Evolutionary conservation across 164 flowering plant genomes (phyloP).

Genomic region (Macadamia integrifolia): DNA sequence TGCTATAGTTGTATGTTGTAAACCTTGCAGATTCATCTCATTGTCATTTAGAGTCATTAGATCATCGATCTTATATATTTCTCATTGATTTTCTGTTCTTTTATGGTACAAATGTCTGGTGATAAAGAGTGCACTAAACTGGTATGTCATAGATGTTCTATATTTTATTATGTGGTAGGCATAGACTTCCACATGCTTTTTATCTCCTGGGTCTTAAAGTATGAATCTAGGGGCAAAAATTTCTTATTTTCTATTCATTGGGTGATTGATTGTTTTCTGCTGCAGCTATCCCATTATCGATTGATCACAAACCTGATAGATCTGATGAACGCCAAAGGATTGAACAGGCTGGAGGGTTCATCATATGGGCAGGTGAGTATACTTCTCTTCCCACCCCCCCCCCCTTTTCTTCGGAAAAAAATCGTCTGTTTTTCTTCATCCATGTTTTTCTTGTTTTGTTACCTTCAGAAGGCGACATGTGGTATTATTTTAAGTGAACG

Average conservation of each 20-base stretch:
- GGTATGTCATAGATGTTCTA: too few relatives aligned
- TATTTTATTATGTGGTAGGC: neutral
- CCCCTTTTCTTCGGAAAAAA: too few relatives aligned
- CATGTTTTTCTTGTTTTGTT: too few relatives aligned
- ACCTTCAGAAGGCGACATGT: too few relatives aligned
- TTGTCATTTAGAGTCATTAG: too few relatives aligned
- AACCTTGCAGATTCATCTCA: too few relatives aligned
- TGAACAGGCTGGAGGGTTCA: conserved; percentile 79
- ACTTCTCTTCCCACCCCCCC: too few relatives aligned
- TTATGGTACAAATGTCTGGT: neutral
- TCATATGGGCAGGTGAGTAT: conserved; percentile 73
- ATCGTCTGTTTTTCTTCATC: too few relatives aligned
- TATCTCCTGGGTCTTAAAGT: neutral
- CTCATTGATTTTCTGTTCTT: too few relatives aligned
- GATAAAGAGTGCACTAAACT: neutral
- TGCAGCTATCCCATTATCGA: conserved; percentile 67
- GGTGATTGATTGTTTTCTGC: neutral
- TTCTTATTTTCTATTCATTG: neutral
- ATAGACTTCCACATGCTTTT: neutral
- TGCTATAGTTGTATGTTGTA: too few relatives aligned
- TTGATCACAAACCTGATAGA: conserved; percentile 86
- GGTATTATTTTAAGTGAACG: too few relatives aligned
- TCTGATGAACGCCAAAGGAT: conserved; percentile 77
- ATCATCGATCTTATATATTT: too few relatives aligned
- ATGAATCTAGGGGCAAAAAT: neutral